Base-by-base conservation (phyloP, 1,284 basidiomycete genomes). In the Ganoderma leucocontextum region DNA sequence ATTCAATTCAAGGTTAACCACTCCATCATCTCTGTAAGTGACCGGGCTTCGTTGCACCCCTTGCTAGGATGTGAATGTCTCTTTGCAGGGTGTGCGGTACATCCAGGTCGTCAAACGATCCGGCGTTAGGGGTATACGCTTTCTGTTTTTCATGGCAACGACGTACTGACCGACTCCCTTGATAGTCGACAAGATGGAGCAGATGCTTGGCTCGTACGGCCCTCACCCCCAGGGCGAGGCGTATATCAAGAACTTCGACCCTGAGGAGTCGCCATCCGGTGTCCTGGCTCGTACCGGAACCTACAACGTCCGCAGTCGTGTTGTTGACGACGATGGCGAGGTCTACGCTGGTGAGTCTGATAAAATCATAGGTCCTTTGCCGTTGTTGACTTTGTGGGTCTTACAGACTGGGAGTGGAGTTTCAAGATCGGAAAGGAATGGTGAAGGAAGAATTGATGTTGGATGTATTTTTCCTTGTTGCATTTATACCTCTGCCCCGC, bases 151-250 rank as follows among this genome's bases (percentile, higher is more conserved):
- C 58, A 15, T 22, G 22, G 10, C 1, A 13, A 19, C 36, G 44
- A 0, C 4, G 39, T 38, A n/a, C 42, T 58, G 42, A 60, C 33
- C 53, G 52, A 60, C 33, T 17, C 6, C 19, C 17, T 33, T 4
- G 4, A 10, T 75, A 95, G 95, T 96, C 74, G 95, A 95, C 79
- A 95, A 93, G 80, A 79, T 95, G 76, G 95, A 96, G 75, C 88
- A 94, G 76, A 97, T 97, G 95, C 87, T 96, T 42, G 95, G 95
- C 36, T 95, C 94, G 2, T 97, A 94, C 79, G 91, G 93, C 7
- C 91, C 92, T 35, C 80, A 84, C 68, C 85, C 91, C 17, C 79
- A 85, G 2, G 88, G 86, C 36, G 82, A 88, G 59, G 75, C 89
- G 8, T 91, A 93, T 75, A 79, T 74, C 68, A 92, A 91, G 80